These are phyloP conservation scores for Penstemon newberryi DNA, from an alignment of 257 asterid species.

Conservation along the genomic window DNA sequence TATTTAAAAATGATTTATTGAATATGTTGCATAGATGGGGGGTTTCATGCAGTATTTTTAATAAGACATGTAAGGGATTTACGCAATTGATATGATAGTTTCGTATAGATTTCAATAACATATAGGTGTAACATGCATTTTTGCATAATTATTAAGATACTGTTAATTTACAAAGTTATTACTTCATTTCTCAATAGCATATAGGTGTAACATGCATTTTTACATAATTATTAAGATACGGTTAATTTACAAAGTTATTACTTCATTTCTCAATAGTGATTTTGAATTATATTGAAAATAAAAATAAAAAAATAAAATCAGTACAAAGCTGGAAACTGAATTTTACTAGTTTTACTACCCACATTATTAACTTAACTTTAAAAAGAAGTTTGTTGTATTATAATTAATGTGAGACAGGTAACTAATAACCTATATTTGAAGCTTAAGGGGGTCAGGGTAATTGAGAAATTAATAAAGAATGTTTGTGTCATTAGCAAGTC, in stretches of 20 bases:
- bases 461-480: slow-evolving; percentile 6
- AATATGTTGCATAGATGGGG: too few relatives aligned
- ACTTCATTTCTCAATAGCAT: neutral
- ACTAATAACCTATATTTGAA: neutral
- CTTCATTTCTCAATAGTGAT: neutral
- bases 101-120: too few relatives aligned
- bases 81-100: too few relatives aligned
- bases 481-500: slow-evolving; percentile 33
- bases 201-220: too few relatives aligned
- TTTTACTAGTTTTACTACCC: neutral
- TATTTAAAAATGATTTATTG: too few relatives aligned
- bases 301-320: too few relatives aligned
- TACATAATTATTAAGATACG: neutral
- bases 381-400: neutral
- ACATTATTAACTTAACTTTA: neutral
- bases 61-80: too few relatives aligned
- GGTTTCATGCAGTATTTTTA: too few relatives aligned
- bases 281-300: too few relatives aligned
- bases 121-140: too few relatives aligned
- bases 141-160: neutral
- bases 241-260: too few relatives aligned
- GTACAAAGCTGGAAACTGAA: neutral
- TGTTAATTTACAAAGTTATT: too few relatives aligned
- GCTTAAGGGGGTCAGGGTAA: neutral
- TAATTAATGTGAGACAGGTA: neutral